phyloP scores from a whole-genome alignment of 164 flowering plant species.

The Brasenia schreberi region DNA sequence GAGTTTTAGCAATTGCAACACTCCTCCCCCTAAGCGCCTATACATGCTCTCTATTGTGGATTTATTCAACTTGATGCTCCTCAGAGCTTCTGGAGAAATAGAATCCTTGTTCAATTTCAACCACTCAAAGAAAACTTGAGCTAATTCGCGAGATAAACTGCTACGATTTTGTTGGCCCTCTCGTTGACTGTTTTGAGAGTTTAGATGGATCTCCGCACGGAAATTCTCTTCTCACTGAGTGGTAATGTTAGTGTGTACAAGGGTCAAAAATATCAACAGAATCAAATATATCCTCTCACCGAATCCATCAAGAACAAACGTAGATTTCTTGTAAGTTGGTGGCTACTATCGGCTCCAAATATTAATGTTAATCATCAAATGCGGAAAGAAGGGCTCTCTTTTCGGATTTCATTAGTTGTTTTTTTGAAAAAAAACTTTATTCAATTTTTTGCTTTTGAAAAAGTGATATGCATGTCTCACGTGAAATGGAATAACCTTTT shows the following conservation, averaged over 20 bases:
- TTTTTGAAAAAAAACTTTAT: no score
- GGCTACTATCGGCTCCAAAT: no score
- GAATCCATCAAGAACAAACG: slow-evolving; percentile 57
- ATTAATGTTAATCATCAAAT: no score
- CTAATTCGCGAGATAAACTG: slow-evolving; percentile 32
- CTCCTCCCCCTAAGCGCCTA: slow-evolving; percentile 42
- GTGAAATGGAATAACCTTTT: no score
- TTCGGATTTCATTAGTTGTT: no score
- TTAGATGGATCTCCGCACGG: neutral
- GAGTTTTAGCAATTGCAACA: slow-evolving; percentile 52
- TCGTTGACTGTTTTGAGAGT: neutral
- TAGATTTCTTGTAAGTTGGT: no score
- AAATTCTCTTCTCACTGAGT: neutral
- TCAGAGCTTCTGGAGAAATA: slow-evolving; percentile 63
- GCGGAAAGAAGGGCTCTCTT: no score
- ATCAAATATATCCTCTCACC: slow-evolving; percentile 67
- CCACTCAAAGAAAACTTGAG: slow-evolving; percentile 64
- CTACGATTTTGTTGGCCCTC: neutral
- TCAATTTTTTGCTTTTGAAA: no score
- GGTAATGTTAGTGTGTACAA: slow-evolving; percentile 9
- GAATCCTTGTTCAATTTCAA: slow-evolving; percentile 50
- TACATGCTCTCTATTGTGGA: slow-evolving; percentile 62
- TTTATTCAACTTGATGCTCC: slow-evolving; percentile 47
- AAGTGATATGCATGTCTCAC: no score
- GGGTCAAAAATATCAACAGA: slow-evolving; percentile 45